Evolutionary conservation across 108 stramenopile species (phyloP), one percentile per base, ranked within the genome.

Genomic region (Stephanodiscus minutulus): DNA sequence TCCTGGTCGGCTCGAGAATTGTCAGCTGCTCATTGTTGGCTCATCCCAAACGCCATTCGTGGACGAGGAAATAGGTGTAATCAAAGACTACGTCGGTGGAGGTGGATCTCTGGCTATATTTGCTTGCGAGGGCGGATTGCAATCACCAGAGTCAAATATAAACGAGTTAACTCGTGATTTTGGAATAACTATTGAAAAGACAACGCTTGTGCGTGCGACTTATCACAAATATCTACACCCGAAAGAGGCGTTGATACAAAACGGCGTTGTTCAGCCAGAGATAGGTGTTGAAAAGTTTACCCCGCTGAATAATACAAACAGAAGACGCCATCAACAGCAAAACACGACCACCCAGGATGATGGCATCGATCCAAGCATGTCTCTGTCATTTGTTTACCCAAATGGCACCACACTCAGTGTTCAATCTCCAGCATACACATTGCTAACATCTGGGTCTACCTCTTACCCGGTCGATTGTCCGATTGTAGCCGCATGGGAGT

Each of bases 401-500:
- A 86, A 87, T 61, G 93, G 93, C 17, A 88, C 86, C 2, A 88
- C 91, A 3, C 72, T 95, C 49, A 83, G 61, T 47, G 89, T 91
- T 6, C 76, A 83, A 46, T 59, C 74, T 7, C 90, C 91, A 3
- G 68, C 91, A 6, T 69, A 56, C 17, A 72, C 90, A 1, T 27
- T 95, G 3, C 82, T 93, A 37, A 85, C 87, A 12, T 86, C 85
- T 0, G 94, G 94, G 7, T 87, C 86, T 31, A 82, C 90, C 18
- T 83, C 90, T 0, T 95, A 89, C 68, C 94, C 94, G 22, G 73
- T 92, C 20, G 85, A 95, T 76, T 85, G 90, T 54, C 90, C 94
- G 15, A 63, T 93, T 25, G 83, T 76, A 7, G 88, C 86, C 22
- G 81, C 85, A 10, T 91, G 85, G 83, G 87, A 92, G 71, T 63